Evolutionary conservation across 495 filamentous ascomycete genomes (phyloP), one percentile per base, ranked within the genome.

Genomic region (Penicillium argentinense): DNA sequence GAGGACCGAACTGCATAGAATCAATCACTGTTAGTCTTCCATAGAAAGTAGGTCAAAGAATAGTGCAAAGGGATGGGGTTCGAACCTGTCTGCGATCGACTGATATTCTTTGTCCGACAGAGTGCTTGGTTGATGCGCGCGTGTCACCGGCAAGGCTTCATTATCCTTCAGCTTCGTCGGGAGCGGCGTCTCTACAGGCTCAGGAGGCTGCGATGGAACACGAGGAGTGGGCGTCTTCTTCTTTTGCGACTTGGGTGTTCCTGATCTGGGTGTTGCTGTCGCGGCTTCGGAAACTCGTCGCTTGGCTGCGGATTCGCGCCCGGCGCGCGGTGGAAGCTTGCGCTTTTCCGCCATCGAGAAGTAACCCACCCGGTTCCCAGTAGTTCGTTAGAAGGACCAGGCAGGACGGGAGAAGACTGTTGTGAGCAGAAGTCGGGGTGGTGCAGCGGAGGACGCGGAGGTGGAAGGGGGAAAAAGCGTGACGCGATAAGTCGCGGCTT

Each of bases 31-130:
- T 60, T 37, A 63, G 56, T 47, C 19, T 29, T 46, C 18, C 34
- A 22, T 43, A 32, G 47, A 22, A 45, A 32, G 47, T 36, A 39
- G 41, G 33, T 19, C 7, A 36, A 4, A 12, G 17, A 27, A 38
- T 26, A 24, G 11, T 21, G 9, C 13, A 21, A 2, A 13, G 22
- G 12, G 12, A 18, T 11, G 19, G 26, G 45, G 16, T 36, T 39
- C 51, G 54, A 62, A 90, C 90, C 90, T 96, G 66, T 95, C 90
- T 33, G 82, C 77, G 16, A 96, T 79, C 11, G 83, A 84, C 66
- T 95, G 91, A 53, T 86, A 96, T 13, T 91, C 86, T 47, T 77
- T 82, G 24, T 60, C 58, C 1, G 85, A 66, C 2, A 96, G 70
- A 37, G 80, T 72, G 12, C 74, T 67, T 5, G 80, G 71, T 60